phyloP scores from a whole-genome alignment of 1,284 basidiomycete genomes.

The Stereum hirsutum region DNA sequence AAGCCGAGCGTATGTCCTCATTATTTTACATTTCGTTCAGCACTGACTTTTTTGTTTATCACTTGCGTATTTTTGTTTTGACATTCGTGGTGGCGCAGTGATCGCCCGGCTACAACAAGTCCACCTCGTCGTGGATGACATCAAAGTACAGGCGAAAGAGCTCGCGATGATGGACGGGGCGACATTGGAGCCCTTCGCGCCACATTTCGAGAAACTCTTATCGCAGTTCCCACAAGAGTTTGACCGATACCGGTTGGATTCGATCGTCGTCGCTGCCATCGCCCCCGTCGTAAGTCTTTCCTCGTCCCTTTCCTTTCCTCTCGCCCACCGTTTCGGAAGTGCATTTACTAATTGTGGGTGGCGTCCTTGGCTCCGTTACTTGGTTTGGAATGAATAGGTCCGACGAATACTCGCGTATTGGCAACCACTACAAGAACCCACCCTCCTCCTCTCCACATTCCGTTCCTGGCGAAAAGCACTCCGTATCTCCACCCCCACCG shows the following conservation, averaged over 20 bases:
- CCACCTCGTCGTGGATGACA: slow-evolving; percentile 63
- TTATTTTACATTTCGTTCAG: background rate
- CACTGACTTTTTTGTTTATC: slow-evolving; percentile 8
- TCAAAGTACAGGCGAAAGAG: slow-evolving; percentile 55
- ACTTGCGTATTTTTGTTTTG: background rate
- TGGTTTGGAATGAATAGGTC: slow-evolving; percentile 27
- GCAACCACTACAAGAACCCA: slow-evolving; percentile 66
- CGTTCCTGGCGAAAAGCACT: slow-evolving; percentile 62
- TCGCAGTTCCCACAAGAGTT: slow-evolving; percentile 74
- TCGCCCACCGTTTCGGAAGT: too few relatives aligned
- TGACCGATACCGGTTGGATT: slow-evolving; percentile 74
- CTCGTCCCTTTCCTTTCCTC: background rate
- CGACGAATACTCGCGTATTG: slow-evolving; percentile 59
- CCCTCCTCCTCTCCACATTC: slow-evolving; percentile 53
- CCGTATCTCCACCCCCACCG: slow-evolving; percentile 35
- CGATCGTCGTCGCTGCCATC: slow-evolving; percentile 87
- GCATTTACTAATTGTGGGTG: too few relatives aligned
- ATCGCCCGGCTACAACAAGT: slow-evolving; percentile 71
- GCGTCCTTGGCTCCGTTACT: too few relatives aligned
- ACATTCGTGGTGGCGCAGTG: slow-evolving; percentile 34
- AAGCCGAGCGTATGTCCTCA: slow-evolving; percentile 56
- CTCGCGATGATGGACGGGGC: slow-evolving; percentile 55
- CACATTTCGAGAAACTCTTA: slow-evolving; percentile 62
- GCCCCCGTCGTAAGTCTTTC: slow-evolving; percentile 53
- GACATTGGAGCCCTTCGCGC: slow-evolving; percentile 63